phyloP scores from a whole-genome alignment of 192 early-diverging fungal genomes.

The Thamnidium elegans region DNA sequence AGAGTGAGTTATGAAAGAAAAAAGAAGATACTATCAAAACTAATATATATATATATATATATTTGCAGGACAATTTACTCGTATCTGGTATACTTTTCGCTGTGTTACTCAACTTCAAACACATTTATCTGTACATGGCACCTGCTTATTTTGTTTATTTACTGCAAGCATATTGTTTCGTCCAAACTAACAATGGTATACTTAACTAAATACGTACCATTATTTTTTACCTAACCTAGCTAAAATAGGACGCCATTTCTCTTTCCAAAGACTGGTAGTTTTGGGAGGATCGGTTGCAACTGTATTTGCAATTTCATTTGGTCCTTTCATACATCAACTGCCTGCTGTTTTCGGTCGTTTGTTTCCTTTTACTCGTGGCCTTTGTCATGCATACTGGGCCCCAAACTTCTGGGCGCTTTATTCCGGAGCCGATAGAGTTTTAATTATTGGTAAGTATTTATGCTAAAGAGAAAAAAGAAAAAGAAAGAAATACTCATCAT shows the following conservation, averaged over 20 bases:
- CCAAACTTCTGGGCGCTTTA: slow-evolving; percentile 98
- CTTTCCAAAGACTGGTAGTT: slow-evolving; percentile 44
- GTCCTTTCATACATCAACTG: slow-evolving; percentile 77
- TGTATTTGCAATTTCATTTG: slow-evolving; percentile 80
- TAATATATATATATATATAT: not conserved
- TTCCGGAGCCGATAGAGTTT: slow-evolving; percentile 69
- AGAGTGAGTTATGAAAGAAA: slow-evolving; percentile 43
- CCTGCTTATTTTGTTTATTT: slow-evolving; percentile 94
- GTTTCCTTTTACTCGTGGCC: slow-evolving; percentile 96
- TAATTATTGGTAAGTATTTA: slow-evolving; percentile 49
- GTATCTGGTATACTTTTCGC: slow-evolving; percentile 80
- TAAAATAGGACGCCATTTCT: slow-evolving; percentile 22
- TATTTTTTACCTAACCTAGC: not conserved
- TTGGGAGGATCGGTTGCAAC: slow-evolving; percentile 62
- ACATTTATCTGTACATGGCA: slow-evolving; percentile 89
- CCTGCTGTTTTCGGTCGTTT: slow-evolving; percentile 77
- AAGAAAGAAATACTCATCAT: not conserved
- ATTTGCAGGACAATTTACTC: slow-evolving; percentile 52
- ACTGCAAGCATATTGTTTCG: slow-evolving; percentile 73
- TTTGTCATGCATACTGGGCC: slow-evolving; percentile 96
- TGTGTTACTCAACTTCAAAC: slow-evolving; percentile 91
- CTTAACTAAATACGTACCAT: no score
- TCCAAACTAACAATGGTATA: slow-evolving; percentile 7
- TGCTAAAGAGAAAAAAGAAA: not conserved
- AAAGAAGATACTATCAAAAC: not conserved